Base-by-base conservation (phyloP, 495 filamentous ascomycete species). In the Penicillium coprophilum region DNA sequence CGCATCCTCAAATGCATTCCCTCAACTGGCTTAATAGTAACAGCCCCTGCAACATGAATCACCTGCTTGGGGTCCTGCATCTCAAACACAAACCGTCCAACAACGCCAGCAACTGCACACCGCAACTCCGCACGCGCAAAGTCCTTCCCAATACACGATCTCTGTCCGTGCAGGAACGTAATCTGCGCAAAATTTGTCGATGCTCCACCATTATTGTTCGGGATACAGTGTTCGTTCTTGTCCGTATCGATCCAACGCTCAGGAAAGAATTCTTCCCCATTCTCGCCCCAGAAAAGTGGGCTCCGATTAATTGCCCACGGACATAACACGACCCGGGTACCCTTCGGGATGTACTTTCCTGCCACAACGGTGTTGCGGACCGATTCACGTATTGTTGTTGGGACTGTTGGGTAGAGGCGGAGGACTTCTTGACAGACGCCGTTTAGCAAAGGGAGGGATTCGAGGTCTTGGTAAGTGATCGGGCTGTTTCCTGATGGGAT, bases 1-100 rank as follows among this genome's bases (percentile, higher is more conserved):
- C 69, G 82, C 65, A 85, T 77, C 64, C 71, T 77, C 48, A 89
- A 70, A 67, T 80, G 74, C 78, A 93, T 72, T 10, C 89, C 89
- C 28, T 82, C 82, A 4, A 72, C 72, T 1, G 88, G 88, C 64
- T 81, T 85, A 7, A 81, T 79, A 9, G 88, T 91, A 21, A 91
- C 72, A 19, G 82, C 82, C 1, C 82, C 79, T 49, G 80, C 84
- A 54, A 87, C 82, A 27, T 76, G 60, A 24, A 90, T 66, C 60
- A 84, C 83, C 56, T 74, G 73, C 68, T 85, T 78, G 50, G 79
- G 73, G 61, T 88, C 80, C 47, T 82, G 71, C 68, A 90, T 83
- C 69, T 84, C 80, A 56, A 80, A 68, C 31, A 39, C 53, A 62
- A 70, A 77, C 39, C 67, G 51, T 1, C 72, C 69, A 17, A 74